Evolutionary conservation across 495 filamentous ascomycete genomes (phyloP).

Genomic region (Penicillium canariense): DNA sequence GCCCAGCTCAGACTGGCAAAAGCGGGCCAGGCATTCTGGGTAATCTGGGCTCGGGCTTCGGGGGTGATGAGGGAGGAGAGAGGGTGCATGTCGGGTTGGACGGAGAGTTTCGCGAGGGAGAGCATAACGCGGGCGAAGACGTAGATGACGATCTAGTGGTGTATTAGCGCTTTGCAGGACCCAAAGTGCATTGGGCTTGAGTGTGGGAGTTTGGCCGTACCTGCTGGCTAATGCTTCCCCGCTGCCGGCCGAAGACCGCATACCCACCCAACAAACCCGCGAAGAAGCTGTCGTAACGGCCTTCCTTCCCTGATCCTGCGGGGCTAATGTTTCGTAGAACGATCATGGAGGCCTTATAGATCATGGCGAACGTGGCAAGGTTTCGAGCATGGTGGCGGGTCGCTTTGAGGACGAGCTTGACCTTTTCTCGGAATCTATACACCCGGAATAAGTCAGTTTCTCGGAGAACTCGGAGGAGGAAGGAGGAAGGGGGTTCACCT

Average conservation of each 20-base stretch:
- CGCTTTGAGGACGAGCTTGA: constrained; percentile 72
- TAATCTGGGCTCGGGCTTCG: constrained; percentile 49
- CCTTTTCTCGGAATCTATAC: constrained; percentile 71
- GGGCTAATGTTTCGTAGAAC: constrained; percentile 61
- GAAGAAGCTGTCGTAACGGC: constrained; percentile 78
- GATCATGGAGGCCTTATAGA: constrained; percentile 83
- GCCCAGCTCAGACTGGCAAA: constrained; percentile 92
- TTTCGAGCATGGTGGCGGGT: constrained; percentile 90
- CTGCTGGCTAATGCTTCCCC: constrained; percentile 87
- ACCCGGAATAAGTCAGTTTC: constrained; percentile 5
- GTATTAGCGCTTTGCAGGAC: background rate
- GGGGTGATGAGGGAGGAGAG: constrained; percentile 42
- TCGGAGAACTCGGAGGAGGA: constrained; percentile 9
- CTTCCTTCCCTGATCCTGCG: constrained; percentile 59
- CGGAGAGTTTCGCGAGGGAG: constrained; percentile 74
- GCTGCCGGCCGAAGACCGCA: constrained; percentile 83
- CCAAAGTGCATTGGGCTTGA: background rate
- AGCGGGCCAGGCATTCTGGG: constrained; percentile 76
- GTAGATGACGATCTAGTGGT: constrained; percentile 78
- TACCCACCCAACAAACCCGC: constrained; percentile 92
- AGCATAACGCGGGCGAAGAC: constrained; percentile 91
- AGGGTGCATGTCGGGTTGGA: constrained; percentile 59
- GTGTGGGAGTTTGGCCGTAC: constrained; percentile 24
- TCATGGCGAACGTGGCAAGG: constrained; percentile 80
- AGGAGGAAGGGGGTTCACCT: constrained; percentile 27